phyloP scores from a whole-genome alignment of 192 early-diverging fungal genomes.

The Coemansia sp. region DNA sequence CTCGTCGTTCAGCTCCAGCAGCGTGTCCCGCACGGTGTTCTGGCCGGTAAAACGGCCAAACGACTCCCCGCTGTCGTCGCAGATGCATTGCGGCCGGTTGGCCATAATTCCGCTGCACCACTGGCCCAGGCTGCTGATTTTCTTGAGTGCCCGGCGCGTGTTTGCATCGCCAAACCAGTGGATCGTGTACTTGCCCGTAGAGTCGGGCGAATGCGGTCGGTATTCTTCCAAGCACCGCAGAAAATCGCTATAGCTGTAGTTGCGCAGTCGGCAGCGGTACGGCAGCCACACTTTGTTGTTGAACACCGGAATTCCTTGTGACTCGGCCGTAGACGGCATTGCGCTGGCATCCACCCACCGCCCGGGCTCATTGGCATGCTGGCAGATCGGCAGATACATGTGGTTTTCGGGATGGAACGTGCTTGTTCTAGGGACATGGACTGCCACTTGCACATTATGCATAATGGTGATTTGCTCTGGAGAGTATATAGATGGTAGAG shows the following conservation, averaged over 20 bases:
- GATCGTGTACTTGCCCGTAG: slow-evolving; percentile 10
- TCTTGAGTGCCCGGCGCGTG: slow-evolving; percentile 22
- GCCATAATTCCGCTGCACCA: slow-evolving; percentile 10
- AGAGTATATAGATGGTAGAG: background rate
- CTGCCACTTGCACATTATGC: slow-evolving; percentile 2
- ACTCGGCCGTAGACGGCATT: background rate
- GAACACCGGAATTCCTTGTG: slow-evolving; percentile 1
- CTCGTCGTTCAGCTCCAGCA: slow-evolving; percentile 24
- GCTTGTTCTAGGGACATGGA: slow-evolving; percentile 9
- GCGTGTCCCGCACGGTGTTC: slow-evolving; percentile 22
- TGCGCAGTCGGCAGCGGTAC: slow-evolving; percentile 8
- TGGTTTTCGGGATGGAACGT: slow-evolving; percentile 9
- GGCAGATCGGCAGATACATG: slow-evolving; percentile 12
- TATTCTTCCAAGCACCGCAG: slow-evolving; percentile 15
- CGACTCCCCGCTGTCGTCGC: slow-evolving; percentile 27
- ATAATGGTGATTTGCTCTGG: slow-evolving; percentile 10
- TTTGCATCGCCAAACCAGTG: slow-evolving; percentile 25
- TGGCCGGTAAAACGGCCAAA: slow-evolving; percentile 20
- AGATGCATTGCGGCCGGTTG: slow-evolving; percentile 1
- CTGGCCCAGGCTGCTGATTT: slow-evolving; percentile 18
- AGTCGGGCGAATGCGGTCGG: slow-evolving; percentile 10
- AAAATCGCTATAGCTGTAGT: slow-evolving; percentile 14
- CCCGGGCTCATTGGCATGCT: slow-evolving; percentile 11
- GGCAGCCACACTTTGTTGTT: slow-evolving; percentile 15
- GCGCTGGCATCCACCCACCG: slow-evolving; percentile 11